Evolutionary conservation across 306 rosid species (phyloP).

Genomic region (Adenanthera pavonina): DNA sequence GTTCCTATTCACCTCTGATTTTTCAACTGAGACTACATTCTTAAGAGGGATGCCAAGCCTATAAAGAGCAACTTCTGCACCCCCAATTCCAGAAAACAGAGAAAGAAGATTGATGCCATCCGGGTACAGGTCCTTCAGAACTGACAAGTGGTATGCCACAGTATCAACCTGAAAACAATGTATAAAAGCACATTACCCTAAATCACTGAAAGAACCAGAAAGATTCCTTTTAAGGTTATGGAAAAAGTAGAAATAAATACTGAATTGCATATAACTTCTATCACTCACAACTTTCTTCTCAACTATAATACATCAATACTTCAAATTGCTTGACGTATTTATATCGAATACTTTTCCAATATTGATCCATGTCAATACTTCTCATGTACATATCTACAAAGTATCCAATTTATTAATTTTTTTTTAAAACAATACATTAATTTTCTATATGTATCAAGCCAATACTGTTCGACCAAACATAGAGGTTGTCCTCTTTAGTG

Average conservation of each 20-base stretch:
- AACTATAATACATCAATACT: too few relatives aligned
- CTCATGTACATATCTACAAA: too few relatives aligned
- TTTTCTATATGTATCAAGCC: too few relatives aligned
- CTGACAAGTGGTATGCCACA: conserved; percentile 90
- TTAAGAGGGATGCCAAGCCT: conserved; percentile 77
- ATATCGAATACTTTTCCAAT: too few relatives aligned
- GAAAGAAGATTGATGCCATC: conserved; percentile 86
- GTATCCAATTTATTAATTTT: too few relatives aligned
- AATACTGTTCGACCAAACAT: too few relatives aligned
- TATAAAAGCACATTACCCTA: neutral
- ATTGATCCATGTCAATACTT: too few relatives aligned
- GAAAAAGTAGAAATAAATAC: neutral
- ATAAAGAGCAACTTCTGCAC: conserved; percentile 96
- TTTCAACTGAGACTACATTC: conserved; percentile 87
- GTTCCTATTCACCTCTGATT: conserved; percentile 73
- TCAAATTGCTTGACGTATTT: too few relatives aligned
- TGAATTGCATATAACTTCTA: conserved; percentile 13
- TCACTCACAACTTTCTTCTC: conserved; percentile 6
- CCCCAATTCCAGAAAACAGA: conserved; percentile 95
- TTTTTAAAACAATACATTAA: too few relatives aligned
- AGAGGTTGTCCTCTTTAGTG: too few relatives aligned
- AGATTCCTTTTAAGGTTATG: neutral
- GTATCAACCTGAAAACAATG: conserved; percentile 80
- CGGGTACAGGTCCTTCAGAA: conserved; percentile 78
- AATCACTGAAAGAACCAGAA: conserved; percentile 5